These are phyloP conservation scores for Paramarasmius palmivorus DNA, from an alignment of 1,284 basidiomycete genomes.

Conservation along the genomic window DNA sequence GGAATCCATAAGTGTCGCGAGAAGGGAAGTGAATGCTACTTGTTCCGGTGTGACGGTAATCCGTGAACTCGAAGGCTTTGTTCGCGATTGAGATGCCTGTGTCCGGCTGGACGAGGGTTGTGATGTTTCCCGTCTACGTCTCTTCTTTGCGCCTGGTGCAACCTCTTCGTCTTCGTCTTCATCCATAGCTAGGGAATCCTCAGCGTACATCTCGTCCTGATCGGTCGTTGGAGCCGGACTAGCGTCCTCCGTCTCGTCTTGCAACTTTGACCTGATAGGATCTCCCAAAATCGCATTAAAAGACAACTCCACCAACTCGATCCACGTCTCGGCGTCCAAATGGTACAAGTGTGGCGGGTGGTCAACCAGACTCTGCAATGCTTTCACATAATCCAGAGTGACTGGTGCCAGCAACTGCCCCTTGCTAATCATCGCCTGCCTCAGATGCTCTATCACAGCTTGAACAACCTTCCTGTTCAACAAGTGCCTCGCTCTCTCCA, in stretches of 20 bases:
- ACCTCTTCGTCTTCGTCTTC: slow-evolving; percentile 23
- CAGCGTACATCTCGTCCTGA: slow-evolving; percentile 30
- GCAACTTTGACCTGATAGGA: slow-evolving; percentile 43
- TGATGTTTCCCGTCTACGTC: slow-evolving; percentile 25
- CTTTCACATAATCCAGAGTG: slow-evolving; percentile 81
- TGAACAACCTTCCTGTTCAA: slow-evolving; percentile 57
- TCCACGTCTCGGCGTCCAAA: slow-evolving; percentile 69
- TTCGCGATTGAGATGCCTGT: slow-evolving; percentile 16
- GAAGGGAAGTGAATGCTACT: slow-evolving; percentile 68
- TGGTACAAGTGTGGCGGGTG: slow-evolving; percentile 81
- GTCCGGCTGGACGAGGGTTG: slow-evolving; percentile 16
- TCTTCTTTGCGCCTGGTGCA: slow-evolving; percentile 32
- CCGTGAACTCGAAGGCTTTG: slow-evolving; percentile 18
- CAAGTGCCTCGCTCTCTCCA: slow-evolving; percentile 54
- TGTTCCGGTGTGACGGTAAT: slow-evolving; percentile 57
- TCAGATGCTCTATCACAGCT: slow-evolving; percentile 67
- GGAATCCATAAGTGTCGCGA: slow-evolving; percentile 67
- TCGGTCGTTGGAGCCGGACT: slow-evolving; percentile 23
- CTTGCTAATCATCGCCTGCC: slow-evolving; percentile 58
- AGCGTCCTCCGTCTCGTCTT: slow-evolving; percentile 26
- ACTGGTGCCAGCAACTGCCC: slow-evolving; percentile 64
- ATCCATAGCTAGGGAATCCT: slow-evolving; percentile 28
- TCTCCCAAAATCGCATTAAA: slow-evolving; percentile 80
- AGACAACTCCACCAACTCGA: slow-evolving; percentile 63
- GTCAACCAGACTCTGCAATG: slow-evolving; percentile 60